These are phyloP conservation scores for Leccinum obscurum DNA, from an alignment of 768 basidiomycete genomes.

Conservation along the genomic window DNA sequence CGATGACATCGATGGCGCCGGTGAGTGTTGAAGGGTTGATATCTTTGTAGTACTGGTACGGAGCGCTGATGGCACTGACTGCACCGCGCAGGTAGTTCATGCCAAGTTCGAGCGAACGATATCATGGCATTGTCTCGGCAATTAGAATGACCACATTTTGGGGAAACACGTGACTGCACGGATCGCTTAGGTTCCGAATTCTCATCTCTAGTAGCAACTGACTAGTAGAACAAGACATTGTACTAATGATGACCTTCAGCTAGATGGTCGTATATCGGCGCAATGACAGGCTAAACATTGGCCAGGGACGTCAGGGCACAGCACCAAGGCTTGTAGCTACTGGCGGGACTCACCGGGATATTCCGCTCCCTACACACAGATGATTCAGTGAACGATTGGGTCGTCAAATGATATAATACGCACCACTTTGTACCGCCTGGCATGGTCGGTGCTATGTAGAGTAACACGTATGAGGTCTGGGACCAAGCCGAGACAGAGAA, in stretches of 20 bases:
- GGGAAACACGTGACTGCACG: slow-evolving; percentile 22
- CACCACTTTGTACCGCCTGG: slow-evolving; percentile 98
- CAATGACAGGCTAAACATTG: slow-evolving; percentile 55
- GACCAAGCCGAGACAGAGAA: slow-evolving; percentile 18
- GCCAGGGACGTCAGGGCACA: not conserved
- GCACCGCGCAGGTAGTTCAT: slow-evolving; percentile 93
- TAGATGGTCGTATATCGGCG: slow-evolving; percentile 64
- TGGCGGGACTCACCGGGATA: slow-evolving; percentile 57
- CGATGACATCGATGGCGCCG: slow-evolving; percentile 98
- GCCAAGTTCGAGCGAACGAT: not conserved
- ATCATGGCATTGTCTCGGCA: not conserved
- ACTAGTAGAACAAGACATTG: not conserved
- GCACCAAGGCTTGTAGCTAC: not conserved
- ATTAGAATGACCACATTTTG: slow-evolving; percentile 5
- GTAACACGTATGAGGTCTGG: slow-evolving; percentile 3
- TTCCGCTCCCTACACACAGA: slow-evolving; percentile 72
- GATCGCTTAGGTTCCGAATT: not conserved
- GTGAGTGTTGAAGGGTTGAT: slow-evolving; percentile 97
- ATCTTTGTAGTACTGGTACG: slow-evolving; percentile 89
- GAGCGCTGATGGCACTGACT: slow-evolving; percentile 80
- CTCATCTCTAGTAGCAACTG: not conserved
- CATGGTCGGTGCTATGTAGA: slow-evolving; percentile 63
- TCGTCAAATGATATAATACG: slow-evolving; percentile 30
- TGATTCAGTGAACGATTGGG: slow-evolving; percentile 1
- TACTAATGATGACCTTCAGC: slow-evolving; percentile 34